These are phyloP conservation scores for Boletus subparvulus DNA, from an alignment of 768 basidiomycete genomes.

Conservation along the genomic window DNA sequence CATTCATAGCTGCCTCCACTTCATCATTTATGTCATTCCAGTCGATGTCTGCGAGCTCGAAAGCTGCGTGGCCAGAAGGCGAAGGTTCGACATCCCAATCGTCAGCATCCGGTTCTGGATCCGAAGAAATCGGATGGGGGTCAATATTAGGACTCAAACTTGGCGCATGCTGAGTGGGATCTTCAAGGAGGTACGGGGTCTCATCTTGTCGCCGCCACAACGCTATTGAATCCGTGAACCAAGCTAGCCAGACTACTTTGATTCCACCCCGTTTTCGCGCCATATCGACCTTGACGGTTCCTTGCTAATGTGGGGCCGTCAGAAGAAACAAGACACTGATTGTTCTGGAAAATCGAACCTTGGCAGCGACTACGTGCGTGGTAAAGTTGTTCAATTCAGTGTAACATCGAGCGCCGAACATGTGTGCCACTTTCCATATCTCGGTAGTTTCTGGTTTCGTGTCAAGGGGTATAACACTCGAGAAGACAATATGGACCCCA, in stretches of 20 bases:
- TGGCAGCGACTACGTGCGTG: conserved; percentile 92
- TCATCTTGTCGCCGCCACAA: conserved; percentile 86
- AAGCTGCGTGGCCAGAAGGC: conserved; percentile 31
- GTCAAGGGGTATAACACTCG: conserved; percentile 92
- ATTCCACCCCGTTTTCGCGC: conserved; percentile 75
- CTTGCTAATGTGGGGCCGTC: conserved; percentile 49
- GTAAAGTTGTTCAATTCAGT: conserved; percentile 62
- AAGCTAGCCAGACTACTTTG: conserved; percentile 83
- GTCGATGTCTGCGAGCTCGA: conserved; percentile 64
- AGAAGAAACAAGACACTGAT: conserved; percentile 5
- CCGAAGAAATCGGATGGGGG: conserved; percentile 57
- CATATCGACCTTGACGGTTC: conserved; percentile 88
- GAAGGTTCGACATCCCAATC: conserved; percentile 58
- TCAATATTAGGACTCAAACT: conserved; percentile 47
- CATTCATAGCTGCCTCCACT: conserved; percentile 83
- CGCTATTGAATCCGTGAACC: conserved; percentile 90
- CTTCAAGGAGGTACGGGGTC: conserved; percentile 69
- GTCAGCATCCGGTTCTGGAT: conserved; percentile 65
- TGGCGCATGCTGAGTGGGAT: conserved; percentile 42
- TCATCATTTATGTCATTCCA: conserved; percentile 87
- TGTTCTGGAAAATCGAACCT: conserved; percentile 46
- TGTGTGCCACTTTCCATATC: conserved; percentile 80
- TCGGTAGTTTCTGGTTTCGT: conserved; percentile 75
- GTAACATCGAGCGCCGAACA: conserved; percentile 85
- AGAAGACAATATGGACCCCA: conserved; percentile 84